Evolutionary conservation across 331 rosid species (phyloP).

Genomic region (Spiraea crenata): DNA sequence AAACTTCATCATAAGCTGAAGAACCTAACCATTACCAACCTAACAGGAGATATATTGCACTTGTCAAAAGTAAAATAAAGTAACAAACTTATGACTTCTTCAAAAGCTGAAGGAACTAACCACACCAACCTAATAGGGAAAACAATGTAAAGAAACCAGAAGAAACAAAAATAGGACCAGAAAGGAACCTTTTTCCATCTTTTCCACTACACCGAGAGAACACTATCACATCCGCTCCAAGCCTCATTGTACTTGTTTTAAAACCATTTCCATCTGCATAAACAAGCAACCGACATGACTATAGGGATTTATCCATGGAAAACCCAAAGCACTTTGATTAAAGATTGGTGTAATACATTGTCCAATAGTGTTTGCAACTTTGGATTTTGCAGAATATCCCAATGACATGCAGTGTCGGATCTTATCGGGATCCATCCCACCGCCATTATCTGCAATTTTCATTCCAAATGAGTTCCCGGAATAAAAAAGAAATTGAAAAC

Average conservation of each 20-base stretch:
- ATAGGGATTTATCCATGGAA: constrained; percentile 1
- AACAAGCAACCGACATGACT: constrained; percentile 32
- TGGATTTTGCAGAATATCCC: constrained; percentile 90
- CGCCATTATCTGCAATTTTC: constrained; percentile 83
- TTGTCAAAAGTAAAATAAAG: too few species aligned
- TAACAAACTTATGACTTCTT: too few species aligned
- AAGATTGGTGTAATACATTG: constrained; percentile 50
- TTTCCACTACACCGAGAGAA: constrained; percentile 74
- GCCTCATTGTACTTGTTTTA: constrained; percentile 97
- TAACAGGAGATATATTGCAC: not conserved
- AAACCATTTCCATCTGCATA: constrained; percentile 96
- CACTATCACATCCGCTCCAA: constrained; percentile 96
- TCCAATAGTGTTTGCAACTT: constrained; percentile 88
- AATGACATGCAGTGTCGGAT: constrained; percentile 98
- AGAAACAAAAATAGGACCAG: constrained; percentile 7
- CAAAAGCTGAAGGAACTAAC: constrained; percentile 15
- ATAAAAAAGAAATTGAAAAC: not conserved
- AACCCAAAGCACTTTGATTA: constrained; percentile 4
- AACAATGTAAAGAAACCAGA: not conserved
- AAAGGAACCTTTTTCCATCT: constrained; percentile 60
- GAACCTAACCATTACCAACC: not conserved
- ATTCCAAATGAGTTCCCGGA: constrained; percentile 12
- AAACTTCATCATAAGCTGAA: not conserved
- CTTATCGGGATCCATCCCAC: constrained; percentile 98
- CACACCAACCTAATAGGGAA: not conserved